These are phyloP conservation scores for Phytophthora kernoviae DNA, from an alignment of 352 stramenopile species.

Conservation along the genomic window DNA sequence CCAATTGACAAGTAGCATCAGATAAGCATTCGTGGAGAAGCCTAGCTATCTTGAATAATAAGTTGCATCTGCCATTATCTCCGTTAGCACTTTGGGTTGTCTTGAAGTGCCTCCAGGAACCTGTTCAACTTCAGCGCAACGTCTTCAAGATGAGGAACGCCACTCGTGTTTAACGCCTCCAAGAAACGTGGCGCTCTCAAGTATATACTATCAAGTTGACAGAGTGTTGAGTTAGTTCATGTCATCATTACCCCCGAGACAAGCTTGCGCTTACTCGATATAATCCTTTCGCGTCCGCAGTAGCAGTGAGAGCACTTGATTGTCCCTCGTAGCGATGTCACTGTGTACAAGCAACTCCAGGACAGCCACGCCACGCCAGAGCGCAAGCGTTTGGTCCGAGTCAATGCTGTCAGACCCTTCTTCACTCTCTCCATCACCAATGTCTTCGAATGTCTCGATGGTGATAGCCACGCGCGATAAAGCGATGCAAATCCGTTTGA, in stretches of 20 bases:
- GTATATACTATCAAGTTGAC: conserved; percentile 48
- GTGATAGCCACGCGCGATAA: conserved; percentile 31
- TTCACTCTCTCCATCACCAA: neutral
- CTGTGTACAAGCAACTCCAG: conserved; percentile 41
- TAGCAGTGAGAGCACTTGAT: conserved; percentile 33
- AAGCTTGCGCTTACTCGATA: conserved; percentile 44
- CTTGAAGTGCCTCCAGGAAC: conserved; percentile 38
- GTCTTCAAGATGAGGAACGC: conserved; percentile 36
- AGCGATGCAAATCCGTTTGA: conserved; percentile 50
- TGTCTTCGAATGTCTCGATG: conserved; percentile 7
- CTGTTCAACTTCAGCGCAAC: conserved; percentile 27
- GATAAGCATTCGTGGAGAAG: neutral
- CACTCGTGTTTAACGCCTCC: conserved; percentile 21
- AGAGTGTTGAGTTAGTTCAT: conserved; percentile 11
- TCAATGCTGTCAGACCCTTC: conserved; percentile 11
- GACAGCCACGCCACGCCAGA: conserved; percentile 54
- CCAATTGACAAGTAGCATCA: conserved; percentile 24
- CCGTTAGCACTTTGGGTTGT: neutral
- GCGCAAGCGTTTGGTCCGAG: conserved; percentile 26
- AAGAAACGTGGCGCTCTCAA: conserved; percentile 41
- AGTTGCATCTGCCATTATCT: neutral
- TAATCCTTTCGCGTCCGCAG: conserved; percentile 41
- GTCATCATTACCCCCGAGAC: neutral
- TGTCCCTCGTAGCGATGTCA: conserved; percentile 8
- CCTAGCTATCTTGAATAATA: neutral